Evolutionary conservation across 352 stramenopile genomes (phyloP).

Genomic region (Peronosclerospora sorghi): DNA sequence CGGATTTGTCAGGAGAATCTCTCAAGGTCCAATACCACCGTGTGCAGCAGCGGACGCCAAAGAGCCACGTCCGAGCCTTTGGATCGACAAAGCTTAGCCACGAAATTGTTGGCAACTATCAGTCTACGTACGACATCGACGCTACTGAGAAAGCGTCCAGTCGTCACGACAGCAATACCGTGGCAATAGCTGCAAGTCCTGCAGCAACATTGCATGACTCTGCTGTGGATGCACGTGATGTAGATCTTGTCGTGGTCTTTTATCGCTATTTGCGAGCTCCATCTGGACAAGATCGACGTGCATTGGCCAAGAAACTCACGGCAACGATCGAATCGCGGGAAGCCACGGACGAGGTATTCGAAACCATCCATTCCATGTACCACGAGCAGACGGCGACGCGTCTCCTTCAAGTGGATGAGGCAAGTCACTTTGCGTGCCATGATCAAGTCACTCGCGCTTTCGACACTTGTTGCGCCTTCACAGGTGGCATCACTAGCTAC

Average conservation of each 20-base stretch:
- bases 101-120: slow-evolving; percentile 78
- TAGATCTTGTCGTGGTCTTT: slow-evolving; percentile 66
- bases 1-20: slow-evolving; percentile 65
- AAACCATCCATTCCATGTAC: slow-evolving; percentile 30
- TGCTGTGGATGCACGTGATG: slow-evolving; percentile 49
- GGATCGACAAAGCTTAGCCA: slow-evolving; percentile 40
- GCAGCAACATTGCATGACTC: slow-evolving; percentile 6
- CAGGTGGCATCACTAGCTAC: slow-evolving; percentile 48
- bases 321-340: slow-evolving; percentile 35
- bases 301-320: slow-evolving; percentile 32
- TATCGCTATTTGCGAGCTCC: slow-evolving; percentile 64
- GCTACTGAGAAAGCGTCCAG: slow-evolving; percentile 13
- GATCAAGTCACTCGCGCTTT: slow-evolving; percentile 24
- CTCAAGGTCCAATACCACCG: slow-evolving; percentile 63
- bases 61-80: slow-evolving; percentile 79
- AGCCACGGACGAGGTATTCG: slow-evolving; percentile 42
- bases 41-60: slow-evolving; percentile 63
- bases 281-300: slow-evolving; percentile 21
- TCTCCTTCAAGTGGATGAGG: slow-evolving; percentile 20
- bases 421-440: slow-evolving; percentile 25
- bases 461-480: slow-evolving; percentile 16
- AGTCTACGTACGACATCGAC: slow-evolving; percentile 61
- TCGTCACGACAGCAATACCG: neutral
- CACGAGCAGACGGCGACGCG: slow-evolving; percentile 10
- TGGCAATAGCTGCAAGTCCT: neutral